These are phyloP conservation scores for Aspergillus leporis DNA, from an alignment of 495 filamentous ascomycete genomes.

Conservation along the genomic window DNA sequence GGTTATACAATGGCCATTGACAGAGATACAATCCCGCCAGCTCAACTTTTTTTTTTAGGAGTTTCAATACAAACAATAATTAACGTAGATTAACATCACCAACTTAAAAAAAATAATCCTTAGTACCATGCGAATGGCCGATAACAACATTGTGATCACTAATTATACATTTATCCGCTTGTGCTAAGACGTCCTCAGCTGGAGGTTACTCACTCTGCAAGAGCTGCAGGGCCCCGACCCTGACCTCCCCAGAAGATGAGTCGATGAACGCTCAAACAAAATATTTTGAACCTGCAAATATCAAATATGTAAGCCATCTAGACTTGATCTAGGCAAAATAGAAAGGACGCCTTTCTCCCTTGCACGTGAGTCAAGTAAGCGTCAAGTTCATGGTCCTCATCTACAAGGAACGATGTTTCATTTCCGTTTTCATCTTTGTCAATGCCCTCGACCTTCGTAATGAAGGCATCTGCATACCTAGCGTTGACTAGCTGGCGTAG, in stretches of 20 bases:
- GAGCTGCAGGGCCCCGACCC: not conserved
- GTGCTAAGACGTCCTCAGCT: not conserved
- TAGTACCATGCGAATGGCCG: too few relatives aligned
- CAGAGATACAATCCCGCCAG: too few relatives aligned
- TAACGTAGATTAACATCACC: too few relatives aligned
- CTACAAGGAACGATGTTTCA: conserved; percentile 59
- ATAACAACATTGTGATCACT: too few relatives aligned
- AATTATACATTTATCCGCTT: too few relatives aligned
- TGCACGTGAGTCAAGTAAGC: conserved; percentile 65
- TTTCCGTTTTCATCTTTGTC: conserved; percentile 59
- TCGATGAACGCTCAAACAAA: not conserved
- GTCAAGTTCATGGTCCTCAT: conserved; percentile 67
- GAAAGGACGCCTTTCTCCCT: conserved; percentile 65
- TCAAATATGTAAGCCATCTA: not conserved
- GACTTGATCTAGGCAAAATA: conserved; percentile 40
- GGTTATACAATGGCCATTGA: too few relatives aligned
- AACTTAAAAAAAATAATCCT: too few relatives aligned
- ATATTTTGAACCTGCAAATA: not conserved
- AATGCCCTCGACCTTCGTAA: conserved; percentile 64
- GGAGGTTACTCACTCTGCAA: not conserved
- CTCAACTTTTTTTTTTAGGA: too few relatives aligned
- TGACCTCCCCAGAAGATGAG: not conserved
- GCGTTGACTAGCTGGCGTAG: conserved; percentile 54
- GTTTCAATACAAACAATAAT: too few relatives aligned
- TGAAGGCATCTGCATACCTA: conserved; percentile 55